These are phyloP conservation scores for Taphrina wiesneri DNA, from an alignment of 1,139 yeast genomes.

Conservation along the genomic window DNA sequence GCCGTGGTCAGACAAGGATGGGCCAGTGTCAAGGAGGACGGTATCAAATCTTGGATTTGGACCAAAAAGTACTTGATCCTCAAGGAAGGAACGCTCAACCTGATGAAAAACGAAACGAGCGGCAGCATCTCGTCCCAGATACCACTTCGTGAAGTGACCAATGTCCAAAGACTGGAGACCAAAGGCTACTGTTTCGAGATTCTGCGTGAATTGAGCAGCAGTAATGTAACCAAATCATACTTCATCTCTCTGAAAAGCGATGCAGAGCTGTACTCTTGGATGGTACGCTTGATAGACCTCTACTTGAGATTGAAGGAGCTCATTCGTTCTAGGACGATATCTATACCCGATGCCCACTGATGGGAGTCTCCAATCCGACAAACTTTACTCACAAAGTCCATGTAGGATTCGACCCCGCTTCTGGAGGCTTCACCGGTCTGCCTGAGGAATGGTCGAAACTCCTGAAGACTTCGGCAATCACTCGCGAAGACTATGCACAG, in stretches of 20 bases:
- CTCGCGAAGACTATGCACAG: constrained; percentile 51
- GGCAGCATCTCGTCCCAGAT: constrained; percentile 43
- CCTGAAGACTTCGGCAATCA: constrained; percentile 50
- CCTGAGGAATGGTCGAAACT: constrained; percentile 53
- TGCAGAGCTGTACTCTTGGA: constrained; percentile 83
- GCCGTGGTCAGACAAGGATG: constrained; percentile 59
- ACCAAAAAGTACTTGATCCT: constrained; percentile 76
- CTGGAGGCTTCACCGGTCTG: constrained; percentile 53
- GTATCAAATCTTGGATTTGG: constrained; percentile 80
- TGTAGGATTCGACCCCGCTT: constrained; percentile 51
- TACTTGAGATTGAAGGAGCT: neutral
- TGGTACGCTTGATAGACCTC: constrained; percentile 57
- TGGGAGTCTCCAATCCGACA: constrained; percentile 55
- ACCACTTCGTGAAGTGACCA: constrained; percentile 58
- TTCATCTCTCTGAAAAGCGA: constrained; percentile 75
- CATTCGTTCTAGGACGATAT: constrained; percentile 4
- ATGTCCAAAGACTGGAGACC: constrained; percentile 64
- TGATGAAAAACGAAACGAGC: constrained; percentile 67
- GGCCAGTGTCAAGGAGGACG: constrained; percentile 88
- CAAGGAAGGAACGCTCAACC: constrained; percentile 70
- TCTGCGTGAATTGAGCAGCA: constrained; percentile 57
- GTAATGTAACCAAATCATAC: constrained; percentile 50
- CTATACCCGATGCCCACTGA: constrained; percentile 63
- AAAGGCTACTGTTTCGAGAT: constrained; percentile 77
- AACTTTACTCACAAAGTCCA: constrained; percentile 50